These are phyloP conservation scores for Circinella umbellata DNA, from an alignment of 371 early-diverging fungal genomes.

Conservation along the genomic window DNA sequence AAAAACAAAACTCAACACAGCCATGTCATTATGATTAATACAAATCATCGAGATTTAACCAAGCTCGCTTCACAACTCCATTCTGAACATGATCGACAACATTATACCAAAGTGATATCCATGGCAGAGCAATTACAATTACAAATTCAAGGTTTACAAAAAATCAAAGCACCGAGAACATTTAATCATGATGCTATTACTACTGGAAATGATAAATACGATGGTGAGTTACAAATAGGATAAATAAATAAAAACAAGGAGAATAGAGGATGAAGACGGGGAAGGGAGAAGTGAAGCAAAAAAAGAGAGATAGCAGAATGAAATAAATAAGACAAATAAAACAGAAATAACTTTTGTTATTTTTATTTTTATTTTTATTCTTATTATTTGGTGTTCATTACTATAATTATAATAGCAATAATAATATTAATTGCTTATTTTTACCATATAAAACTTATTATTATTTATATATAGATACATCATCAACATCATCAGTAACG, in stretches of 20 bases:
- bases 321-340: too few species aligned
- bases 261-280: too few species aligned
- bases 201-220: too few species aligned
- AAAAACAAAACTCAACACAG: not conserved
- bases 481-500: slow-evolving; percentile 3
- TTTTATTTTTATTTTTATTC: too few species aligned
- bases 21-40: not conserved
- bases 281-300: too few species aligned
- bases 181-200: not conserved
- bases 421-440: too few species aligned
- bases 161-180: slow-evolving; percentile 1
- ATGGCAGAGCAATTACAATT: slow-evolving; percentile 20
- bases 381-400: too few species aligned
- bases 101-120: slow-evolving; percentile 19
- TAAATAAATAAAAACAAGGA: not conserved
- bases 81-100: slow-evolving; percentile 23
- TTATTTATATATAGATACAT: not conserved
- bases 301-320: too few species aligned
- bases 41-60: slow-evolving; percentile 3
- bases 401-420: too few species aligned
- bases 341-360: too few species aligned
- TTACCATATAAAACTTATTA: too few species aligned
- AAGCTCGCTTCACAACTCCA: slow-evolving; percentile 11
- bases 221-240: not conserved
- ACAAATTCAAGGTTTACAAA: slow-evolving; percentile 20